phyloP scores from a whole-genome alignment of 805 yeast species.

The Tetrapisispora phaffii region DNA sequence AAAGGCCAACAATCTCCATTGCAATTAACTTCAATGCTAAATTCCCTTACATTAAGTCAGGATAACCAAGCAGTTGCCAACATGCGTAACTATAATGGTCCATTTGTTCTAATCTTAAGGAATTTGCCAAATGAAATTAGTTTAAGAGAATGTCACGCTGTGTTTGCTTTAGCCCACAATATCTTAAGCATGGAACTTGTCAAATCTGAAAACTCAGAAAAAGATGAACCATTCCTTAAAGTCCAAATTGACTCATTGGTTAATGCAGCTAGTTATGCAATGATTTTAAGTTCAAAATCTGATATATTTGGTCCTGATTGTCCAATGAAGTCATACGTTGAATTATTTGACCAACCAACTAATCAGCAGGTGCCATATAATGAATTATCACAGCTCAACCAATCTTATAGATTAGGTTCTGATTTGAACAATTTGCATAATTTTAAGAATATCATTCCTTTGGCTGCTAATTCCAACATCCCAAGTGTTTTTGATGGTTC shows the following conservation, averaged over 20 bases:
- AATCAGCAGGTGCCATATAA: slow-evolving; percentile 20
- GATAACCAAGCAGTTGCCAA: slow-evolving; percentile 1
- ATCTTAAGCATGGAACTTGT: slow-evolving; percentile 42
- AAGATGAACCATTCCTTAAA: slow-evolving; percentile 3
- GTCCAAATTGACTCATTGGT: slow-evolving; percentile 35
- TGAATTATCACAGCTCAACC: not conserved
- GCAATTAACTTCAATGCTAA: slow-evolving; percentile 24
- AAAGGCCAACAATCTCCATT: slow-evolving; percentile 21
- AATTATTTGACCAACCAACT: slow-evolving; percentile 31
- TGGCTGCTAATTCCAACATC: slow-evolving; percentile 9
- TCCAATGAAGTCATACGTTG: slow-evolving; percentile 34
- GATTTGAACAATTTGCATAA: not conserved
- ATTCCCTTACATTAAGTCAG: slow-evolving; percentile 17
- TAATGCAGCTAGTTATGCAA: slow-evolving; percentile 37
- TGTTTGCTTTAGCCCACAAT: slow-evolving; percentile 62
- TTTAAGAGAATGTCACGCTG: slow-evolving; percentile 53
- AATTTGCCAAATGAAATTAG: slow-evolving; percentile 58
- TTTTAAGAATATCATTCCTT: slow-evolving; percentile 6
- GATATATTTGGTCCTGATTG: slow-evolving; percentile 40
- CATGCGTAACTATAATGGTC: slow-evolving; percentile 7
- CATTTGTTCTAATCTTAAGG: slow-evolving; percentile 34
- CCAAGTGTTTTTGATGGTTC: slow-evolving; percentile 25
- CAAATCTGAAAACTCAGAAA: slow-evolving; percentile 22
- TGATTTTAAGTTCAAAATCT: slow-evolving; percentile 33
- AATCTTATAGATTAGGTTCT: slow-evolving; percentile 5